Conservation (phyloP, 441 rosid genomes). For the Pelargonium cotyledonis region DNA sequence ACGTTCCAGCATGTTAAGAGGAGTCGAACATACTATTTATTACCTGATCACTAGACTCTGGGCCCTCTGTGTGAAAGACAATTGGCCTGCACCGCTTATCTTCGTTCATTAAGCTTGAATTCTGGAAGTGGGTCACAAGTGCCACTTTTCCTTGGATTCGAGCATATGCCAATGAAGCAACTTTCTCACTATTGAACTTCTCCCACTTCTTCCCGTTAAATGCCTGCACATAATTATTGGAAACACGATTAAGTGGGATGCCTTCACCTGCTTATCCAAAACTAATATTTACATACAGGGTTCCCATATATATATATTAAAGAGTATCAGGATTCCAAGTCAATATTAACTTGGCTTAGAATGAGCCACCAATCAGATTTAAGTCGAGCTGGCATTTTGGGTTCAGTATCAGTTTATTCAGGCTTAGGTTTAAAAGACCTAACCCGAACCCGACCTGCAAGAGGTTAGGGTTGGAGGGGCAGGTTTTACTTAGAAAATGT, state of each 20-base stretch:
- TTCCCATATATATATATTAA: no score
- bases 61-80: constrained; percentile 62
- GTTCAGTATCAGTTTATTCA: no score
- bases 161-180: constrained; percentile 94
- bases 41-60: constrained; percentile 64
- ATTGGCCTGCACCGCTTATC: constrained; percentile 98
- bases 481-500: no score
- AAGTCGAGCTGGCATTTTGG: no score
- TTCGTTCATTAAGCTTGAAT: constrained; percentile 99
- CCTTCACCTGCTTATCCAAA: no score
- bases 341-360: no score
- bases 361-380: no score
- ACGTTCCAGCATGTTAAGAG: not conserved
- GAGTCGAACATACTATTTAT: not conserved
- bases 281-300: no score
- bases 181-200: constrained; percentile 98
- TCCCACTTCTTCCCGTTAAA: constrained; percentile 99
- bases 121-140: constrained; percentile 92
- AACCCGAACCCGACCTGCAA: no score
- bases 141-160: constrained; percentile 93
- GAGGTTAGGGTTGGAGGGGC: no score
- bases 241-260: constrained; percentile 9
- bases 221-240: constrained; percentile 38
- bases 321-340: no score
- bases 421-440: no score